phyloP scores from a whole-genome alignment of 2,329 filamentous ascomycete genomes.

The Fusarium sp. region DNA sequence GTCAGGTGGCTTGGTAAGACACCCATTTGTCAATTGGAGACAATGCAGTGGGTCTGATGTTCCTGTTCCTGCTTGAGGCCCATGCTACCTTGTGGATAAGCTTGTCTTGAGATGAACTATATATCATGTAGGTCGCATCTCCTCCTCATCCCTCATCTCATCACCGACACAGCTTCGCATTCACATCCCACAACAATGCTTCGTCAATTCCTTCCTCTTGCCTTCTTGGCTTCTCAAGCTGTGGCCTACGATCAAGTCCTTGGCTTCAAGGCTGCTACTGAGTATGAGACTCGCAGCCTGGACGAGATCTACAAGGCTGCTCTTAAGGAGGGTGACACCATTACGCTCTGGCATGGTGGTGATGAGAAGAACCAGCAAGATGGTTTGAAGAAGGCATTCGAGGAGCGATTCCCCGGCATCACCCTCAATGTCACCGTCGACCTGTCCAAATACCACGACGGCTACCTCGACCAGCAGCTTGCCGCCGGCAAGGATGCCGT shows the following conservation, averaged over 20 bases:
- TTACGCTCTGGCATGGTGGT: conserved; percentile 60
- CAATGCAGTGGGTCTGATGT: not conserved
- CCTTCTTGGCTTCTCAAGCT: conserved; percentile 16
- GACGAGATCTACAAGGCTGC: conserved; percentile 61
- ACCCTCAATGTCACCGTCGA: conserved; percentile 63
- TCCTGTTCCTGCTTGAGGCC: not conserved
- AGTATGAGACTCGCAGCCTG: conserved; percentile 54
- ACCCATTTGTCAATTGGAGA: not conserved
- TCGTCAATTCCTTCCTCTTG: conserved; percentile 3
- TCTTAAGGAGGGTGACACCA: conserved; percentile 54
- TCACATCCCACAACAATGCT: conserved; percentile 12
- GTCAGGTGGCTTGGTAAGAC: not conserved
- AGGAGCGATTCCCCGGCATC: conserved; percentile 57
- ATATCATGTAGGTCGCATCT: not conserved
- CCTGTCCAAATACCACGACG: conserved; percentile 63
- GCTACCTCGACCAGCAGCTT: conserved; percentile 55
- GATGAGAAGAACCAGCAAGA: conserved; percentile 54
- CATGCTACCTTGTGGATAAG: not conserved
- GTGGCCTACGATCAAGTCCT: conserved; percentile 41
- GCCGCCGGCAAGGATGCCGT: conserved; percentile 45
- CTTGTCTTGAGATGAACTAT: not conserved
- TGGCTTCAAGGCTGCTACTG: conserved; percentile 36
- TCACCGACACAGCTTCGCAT: not conserved
- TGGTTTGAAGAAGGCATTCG: conserved; percentile 53
- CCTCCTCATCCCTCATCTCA: not conserved